Percentiles rank a stretch among this genome's conserved stretches.
Conservation (phyloP, 139 green algal species). For the Picochlorum sp. region DNA sequence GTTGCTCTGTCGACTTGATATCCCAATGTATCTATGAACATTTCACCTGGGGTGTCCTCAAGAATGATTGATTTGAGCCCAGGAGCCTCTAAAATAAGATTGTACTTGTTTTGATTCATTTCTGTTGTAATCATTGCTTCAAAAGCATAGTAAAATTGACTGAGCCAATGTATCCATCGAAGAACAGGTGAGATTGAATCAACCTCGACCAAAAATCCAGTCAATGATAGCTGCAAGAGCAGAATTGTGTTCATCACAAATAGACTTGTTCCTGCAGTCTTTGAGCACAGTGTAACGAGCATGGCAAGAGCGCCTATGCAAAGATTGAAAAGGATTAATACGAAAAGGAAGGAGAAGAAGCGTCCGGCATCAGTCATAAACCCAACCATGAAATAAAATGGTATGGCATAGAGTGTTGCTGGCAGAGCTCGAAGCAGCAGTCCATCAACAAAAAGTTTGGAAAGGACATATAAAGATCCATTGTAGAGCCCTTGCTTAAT, state of each 20-base stretch:
- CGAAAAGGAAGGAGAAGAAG: slow-evolving; percentile 44
- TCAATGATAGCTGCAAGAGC: slow-evolving; percentile 66
- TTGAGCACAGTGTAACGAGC: slow-evolving; percentile 29
- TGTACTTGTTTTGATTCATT: slow-evolving; percentile 23
- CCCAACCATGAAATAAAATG: slow-evolving; percentile 62
- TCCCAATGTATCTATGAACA: slow-evolving; percentile 35
- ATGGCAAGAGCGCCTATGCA: slow-evolving; percentile 51
- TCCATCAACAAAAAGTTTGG: slow-evolving; percentile 60
- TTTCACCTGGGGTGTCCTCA: slow-evolving; percentile 25
- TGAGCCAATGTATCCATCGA: slow-evolving; percentile 52
- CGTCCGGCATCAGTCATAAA: slow-evolving; percentile 3
- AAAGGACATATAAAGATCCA: slow-evolving; percentile 41
- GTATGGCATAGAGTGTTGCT: slow-evolving; percentile 40
- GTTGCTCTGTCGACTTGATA: slow-evolving; percentile 1
- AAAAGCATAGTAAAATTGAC: slow-evolving; percentile 35
- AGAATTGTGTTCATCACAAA: slow-evolving; percentile 74
- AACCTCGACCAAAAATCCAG: slow-evolving; percentile 21
- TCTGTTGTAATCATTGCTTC: slow-evolving; percentile 36
- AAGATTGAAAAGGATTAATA: slow-evolving; percentile 36
- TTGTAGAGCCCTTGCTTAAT: slow-evolving; percentile 45
- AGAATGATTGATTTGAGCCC: slow-evolving; percentile 21
- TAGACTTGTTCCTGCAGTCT: slow-evolving; percentile 40
- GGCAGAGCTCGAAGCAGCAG: slow-evolving; percentile 66
- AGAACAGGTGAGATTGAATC: slow-evolving; percentile 31
- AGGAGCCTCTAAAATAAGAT: slow-evolving; percentile 35